Evolutionary conservation across 768 basidiomycete species (phyloP).

Genomic region (Punctularia strigosozonata): DNA sequence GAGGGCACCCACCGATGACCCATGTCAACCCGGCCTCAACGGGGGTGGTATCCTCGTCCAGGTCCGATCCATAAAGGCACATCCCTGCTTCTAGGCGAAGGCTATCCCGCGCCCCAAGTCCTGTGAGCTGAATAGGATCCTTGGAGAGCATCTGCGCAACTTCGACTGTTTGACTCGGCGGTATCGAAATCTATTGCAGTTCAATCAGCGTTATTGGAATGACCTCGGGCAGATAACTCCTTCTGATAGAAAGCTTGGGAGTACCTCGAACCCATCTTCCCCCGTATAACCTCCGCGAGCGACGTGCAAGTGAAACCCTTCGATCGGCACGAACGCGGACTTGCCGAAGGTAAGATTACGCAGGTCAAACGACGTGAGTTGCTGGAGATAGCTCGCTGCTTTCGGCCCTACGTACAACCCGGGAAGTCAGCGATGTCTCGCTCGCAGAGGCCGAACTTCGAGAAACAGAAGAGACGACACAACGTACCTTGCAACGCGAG

Average conservation of each 20-base stretch:
- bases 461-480: not conserved
- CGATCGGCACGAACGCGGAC: slow-evolving; percentile 69
- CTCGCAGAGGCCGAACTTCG: not conserved
- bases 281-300: slow-evolving; percentile 96
- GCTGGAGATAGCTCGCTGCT: slow-evolving; percentile 70
- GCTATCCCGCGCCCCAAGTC: slow-evolving; percentile 87
- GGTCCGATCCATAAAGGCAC: slow-evolving; percentile 92
- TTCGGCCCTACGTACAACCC: slow-evolving; percentile 50
- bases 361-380: slow-evolving; percentile 65
- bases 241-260: not conserved
- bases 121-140: slow-evolving; percentile 68
- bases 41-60: slow-evolving; percentile 78
- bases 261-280: slow-evolving; percentile 92
- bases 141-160: slow-evolving; percentile 54
- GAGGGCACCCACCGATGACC: slow-evolving; percentile 66
- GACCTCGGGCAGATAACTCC: not conserved
- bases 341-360: slow-evolving; percentile 71
- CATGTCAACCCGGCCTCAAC: slow-evolving; percentile 88
- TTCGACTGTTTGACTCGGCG: slow-evolving; percentile 61
- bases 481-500: slow-evolving; percentile 80
- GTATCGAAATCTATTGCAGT: slow-evolving; percentile 67
- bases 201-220: not conserved
- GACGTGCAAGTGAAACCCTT: slow-evolving; percentile 73
- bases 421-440: not conserved
- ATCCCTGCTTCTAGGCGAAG: slow-evolving; percentile 94